phyloP scores from a whole-genome alignment of 352 stramenopile species.

The Phytophthora quininea region DNA sequence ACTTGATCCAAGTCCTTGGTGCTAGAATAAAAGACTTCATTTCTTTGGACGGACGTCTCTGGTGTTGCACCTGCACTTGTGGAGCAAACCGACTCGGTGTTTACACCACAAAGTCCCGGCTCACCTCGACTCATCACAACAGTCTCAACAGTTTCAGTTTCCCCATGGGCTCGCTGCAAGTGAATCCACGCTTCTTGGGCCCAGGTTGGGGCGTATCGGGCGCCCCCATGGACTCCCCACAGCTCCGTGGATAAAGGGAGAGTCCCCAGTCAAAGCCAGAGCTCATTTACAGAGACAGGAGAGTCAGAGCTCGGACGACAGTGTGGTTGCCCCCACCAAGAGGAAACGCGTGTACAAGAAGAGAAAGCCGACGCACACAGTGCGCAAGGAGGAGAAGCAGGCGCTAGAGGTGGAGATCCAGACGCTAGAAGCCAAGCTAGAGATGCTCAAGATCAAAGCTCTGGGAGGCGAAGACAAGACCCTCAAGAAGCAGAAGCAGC shows the following conservation, averaged over 20 bases:
- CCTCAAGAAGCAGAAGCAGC: slow-evolving; percentile 1
- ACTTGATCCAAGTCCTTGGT: slow-evolving; percentile 1
- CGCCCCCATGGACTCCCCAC: too few relatives aligned
- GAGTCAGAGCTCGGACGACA: slow-evolving; percentile 3
- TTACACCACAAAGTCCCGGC: too few relatives aligned
- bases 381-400: slow-evolving; percentile 35
- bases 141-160: not conserved
- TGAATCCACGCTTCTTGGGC: not conserved
- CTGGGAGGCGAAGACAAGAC: slow-evolving; percentile 14
- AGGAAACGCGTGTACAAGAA: slow-evolving; percentile 33
- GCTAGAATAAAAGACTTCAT: too few relatives aligned
- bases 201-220: not conserved
- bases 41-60: too few relatives aligned
- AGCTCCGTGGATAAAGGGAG: too few relatives aligned
- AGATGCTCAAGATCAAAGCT: slow-evolving; percentile 28
- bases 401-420: slow-evolving; percentile 22
- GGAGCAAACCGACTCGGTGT: too few relatives aligned
- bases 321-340: not conserved
- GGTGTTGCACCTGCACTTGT: too few relatives aligned
- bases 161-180: not conserved
- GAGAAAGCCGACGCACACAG: slow-evolving; percentile 24
- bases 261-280: not conserved
- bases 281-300: not conserved
- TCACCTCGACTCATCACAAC: too few relatives aligned
- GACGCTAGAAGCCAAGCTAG: slow-evolving; percentile 22